Conservation (phyloP, 2,329 filamentous ascomycete genomes). For the Penicillium rolfsii region DNA sequence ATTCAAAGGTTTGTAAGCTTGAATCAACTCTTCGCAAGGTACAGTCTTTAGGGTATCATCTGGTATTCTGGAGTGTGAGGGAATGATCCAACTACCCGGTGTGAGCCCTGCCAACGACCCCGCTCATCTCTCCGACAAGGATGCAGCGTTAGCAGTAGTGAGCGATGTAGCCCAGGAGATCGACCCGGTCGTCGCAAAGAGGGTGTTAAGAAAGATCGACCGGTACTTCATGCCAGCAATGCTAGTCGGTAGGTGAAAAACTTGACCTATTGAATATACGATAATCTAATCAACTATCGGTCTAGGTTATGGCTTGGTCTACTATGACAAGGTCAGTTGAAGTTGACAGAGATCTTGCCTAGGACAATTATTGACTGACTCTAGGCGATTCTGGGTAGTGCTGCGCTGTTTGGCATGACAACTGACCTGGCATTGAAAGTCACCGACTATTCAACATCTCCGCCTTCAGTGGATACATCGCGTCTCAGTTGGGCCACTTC, state of each 20-base stretch:
- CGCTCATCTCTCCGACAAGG: slow-evolving; percentile 45
- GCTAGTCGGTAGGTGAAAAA: slow-evolving; percentile 53
- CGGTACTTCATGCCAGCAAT: slow-evolving; percentile 69
- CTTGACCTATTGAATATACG: neutral
- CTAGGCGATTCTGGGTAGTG: slow-evolving; percentile 72
- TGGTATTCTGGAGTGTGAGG: neutral
- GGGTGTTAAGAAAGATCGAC: slow-evolving; percentile 69
- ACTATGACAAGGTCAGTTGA: slow-evolving; percentile 65
- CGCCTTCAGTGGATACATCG: slow-evolving; percentile 65
- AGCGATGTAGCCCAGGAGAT: slow-evolving; percentile 54
- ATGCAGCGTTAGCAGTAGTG: slow-evolving; percentile 63
- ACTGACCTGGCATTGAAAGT: slow-evolving; percentile 65
- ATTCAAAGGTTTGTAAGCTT: neutral
- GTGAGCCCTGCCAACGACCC: slow-evolving; percentile 15
- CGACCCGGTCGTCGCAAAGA: slow-evolving; percentile 58
- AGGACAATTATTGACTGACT: neutral
- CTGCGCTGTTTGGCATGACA: slow-evolving; percentile 76
- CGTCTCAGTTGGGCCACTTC: slow-evolving; percentile 77
- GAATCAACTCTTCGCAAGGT: neutral
- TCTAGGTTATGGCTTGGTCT: slow-evolving; percentile 64
- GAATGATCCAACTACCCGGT: slow-evolving; percentile 30
- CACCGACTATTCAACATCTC: slow-evolving; percentile 53
- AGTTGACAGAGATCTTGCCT: neutral
- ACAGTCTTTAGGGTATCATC: too few species aligned
- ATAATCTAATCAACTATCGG: neutral